Conservation (phyloP, 768 basidiomycete species). For the Boletus tomentosulus region DNA sequence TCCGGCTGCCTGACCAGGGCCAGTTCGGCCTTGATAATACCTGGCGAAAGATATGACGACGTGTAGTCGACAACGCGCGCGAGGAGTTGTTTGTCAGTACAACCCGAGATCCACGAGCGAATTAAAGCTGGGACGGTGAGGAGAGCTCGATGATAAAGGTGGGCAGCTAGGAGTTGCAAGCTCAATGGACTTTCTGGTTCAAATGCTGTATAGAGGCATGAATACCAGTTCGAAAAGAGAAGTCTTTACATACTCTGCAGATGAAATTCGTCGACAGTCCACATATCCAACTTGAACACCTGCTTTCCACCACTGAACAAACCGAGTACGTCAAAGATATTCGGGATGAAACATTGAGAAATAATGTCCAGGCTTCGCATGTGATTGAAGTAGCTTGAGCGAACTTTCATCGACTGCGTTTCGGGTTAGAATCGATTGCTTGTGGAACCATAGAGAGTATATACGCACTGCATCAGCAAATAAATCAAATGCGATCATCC, state of each 20-base stretch:
- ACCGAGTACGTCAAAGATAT: conserved; percentile 59
- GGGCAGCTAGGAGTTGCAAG: conserved; percentile 70
- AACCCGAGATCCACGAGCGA: conserved; percentile 79
- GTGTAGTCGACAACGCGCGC: conserved; percentile 74
- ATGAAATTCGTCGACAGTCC: conserved; percentile 82
- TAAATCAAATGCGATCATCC: conserved; percentile 87
- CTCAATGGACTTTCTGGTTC: conserved; percentile 49
- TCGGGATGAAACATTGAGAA: conserved; percentile 61
- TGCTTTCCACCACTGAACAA: conserved; percentile 63
- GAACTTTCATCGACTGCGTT: conserved; percentile 79
- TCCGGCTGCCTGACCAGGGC: conserved; percentile 60
- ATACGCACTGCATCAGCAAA: conserved; percentile 76
- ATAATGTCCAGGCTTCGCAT: conserved; percentile 70
- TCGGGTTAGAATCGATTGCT: not conserved
- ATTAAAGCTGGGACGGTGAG: conserved; percentile 81
- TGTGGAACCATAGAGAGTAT: not conserved
- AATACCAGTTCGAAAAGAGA: not conserved
- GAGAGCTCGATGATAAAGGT: conserved; percentile 86
- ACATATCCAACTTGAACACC: conserved; percentile 76
- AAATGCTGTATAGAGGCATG: conserved; percentile 42
- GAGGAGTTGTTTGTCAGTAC: conserved; percentile 87
- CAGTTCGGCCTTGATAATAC: conserved; percentile 82
- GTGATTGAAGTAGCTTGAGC: conserved; percentile 82
- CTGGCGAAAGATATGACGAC: conserved; percentile 80
- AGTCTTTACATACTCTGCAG: conserved; percentile 53